phyloP scores from a whole-genome alignment of 2,329 filamentous ascomycete species.

The Ophiostoma sp. region DNA sequence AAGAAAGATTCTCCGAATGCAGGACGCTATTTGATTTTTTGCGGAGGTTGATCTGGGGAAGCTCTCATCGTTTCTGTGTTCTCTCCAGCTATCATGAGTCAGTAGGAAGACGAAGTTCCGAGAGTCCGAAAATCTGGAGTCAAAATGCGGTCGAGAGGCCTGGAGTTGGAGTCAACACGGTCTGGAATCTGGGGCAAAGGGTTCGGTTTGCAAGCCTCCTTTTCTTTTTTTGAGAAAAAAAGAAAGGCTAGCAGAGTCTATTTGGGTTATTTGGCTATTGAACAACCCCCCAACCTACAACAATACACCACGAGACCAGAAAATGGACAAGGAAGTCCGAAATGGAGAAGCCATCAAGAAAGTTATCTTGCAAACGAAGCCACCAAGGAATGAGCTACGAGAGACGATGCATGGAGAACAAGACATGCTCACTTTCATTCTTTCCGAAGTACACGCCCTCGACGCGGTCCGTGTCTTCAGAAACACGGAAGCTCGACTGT shows the following conservation, averaged over 20 bases:
- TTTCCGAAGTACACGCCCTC: neutral
- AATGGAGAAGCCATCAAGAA: neutral
- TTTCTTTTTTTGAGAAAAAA: neutral
- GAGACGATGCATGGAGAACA: neutral
- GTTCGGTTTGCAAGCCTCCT: neutral
- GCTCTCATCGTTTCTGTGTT: neutral
- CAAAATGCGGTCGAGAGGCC: neutral
- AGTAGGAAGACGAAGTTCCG: neutral
- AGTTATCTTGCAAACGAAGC: neutral
- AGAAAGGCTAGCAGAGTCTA: neutral
- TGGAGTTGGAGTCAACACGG: neutral
- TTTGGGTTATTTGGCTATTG: neutral
- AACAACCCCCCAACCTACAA: neutral
- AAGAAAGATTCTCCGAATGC: neutral
- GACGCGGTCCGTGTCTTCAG: neutral
- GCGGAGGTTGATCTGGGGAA: constrained; percentile 4
- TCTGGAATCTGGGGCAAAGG: neutral
- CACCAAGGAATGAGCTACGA: neutral
- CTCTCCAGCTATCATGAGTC: neutral
- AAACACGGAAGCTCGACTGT: neutral
- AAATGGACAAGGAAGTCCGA: neutral
- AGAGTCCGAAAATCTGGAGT: neutral
- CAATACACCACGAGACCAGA: neutral
- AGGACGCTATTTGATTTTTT: neutral
- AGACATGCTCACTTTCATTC: neutral